These are phyloP conservation scores for Colletotrichum sp. DNA, from an alignment of 2,329 filamentous ascomycete species.

Conservation along the genomic window DNA sequence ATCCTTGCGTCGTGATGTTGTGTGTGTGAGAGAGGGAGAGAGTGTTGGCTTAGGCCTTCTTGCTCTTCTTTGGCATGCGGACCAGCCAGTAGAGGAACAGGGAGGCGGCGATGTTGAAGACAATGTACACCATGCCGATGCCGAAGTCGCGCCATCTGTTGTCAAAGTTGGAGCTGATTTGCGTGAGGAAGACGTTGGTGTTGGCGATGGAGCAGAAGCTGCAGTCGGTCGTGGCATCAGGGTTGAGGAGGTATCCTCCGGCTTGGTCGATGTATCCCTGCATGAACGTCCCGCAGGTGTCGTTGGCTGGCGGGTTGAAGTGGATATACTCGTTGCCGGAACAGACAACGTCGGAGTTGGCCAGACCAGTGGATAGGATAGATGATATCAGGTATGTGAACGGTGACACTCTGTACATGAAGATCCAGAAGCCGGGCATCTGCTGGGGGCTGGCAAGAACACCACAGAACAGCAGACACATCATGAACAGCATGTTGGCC, in stretches of 20 bases:
- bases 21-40: neutral
- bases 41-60: neutral
- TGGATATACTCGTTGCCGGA: slow-evolving; percentile 50
- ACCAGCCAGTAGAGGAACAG: slow-evolving; percentile 53
- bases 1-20: neutral
- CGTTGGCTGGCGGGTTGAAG: slow-evolving; percentile 54
- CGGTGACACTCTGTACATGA: slow-evolving; percentile 72
- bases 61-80: slow-evolving; percentile 33
- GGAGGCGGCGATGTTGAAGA: slow-evolving; percentile 53
- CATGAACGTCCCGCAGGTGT: slow-evolving; percentile 56
- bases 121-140: slow-evolving; percentile 56
- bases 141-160: slow-evolving; percentile 62
- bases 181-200: slow-evolving; percentile 42
- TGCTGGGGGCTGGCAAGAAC: slow-evolving; percentile 62
- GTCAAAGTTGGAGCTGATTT: slow-evolving; percentile 48
- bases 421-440: slow-evolving; percentile 73
- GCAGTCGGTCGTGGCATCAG: slow-evolving; percentile 45
- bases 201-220: slow-evolving; percentile 43
- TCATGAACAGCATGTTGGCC: slow-evolving; percentile 61
- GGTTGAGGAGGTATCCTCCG: slow-evolving; percentile 54
- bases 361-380: slow-evolving; percentile 48
- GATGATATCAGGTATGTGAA: slow-evolving; percentile 72
- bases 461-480: slow-evolving; percentile 62
- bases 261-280: slow-evolving; percentile 41
- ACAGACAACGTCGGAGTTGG: slow-evolving; percentile 26